Evolutionary conservation across 768 basidiomycete species (phyloP).

Genomic region (Trametes meyenii): DNA sequence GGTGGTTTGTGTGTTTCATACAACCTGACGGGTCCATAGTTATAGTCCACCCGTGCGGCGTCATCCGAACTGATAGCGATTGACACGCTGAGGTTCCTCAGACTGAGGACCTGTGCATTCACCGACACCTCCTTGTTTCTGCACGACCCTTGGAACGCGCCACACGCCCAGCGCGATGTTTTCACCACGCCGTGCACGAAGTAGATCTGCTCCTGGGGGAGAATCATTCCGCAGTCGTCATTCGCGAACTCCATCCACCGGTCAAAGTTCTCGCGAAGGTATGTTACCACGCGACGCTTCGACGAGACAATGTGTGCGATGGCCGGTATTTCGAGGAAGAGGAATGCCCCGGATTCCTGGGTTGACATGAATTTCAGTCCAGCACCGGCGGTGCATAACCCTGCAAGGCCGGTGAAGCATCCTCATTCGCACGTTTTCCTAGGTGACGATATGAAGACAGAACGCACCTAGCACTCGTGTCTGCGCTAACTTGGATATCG

Average conservation of each 20-base stretch:
- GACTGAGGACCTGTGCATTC: not conserved
- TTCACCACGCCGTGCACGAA: constrained; percentile 20
- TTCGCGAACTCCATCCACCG: constrained; percentile 16
- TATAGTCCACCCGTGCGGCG: not conserved
- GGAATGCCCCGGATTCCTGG: constrained; percentile 7
- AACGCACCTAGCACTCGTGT: not conserved
- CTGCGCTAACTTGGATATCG: not conserved
- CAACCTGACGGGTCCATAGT: not conserved
- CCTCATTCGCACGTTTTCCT: not conserved
- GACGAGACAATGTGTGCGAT: not conserved
- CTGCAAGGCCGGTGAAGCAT: not conserved
- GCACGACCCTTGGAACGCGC: not conserved
- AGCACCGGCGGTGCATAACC: not conserved
- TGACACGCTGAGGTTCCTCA: not conserved
- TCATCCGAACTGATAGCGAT: not conserved
- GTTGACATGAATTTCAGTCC: constrained; percentile 3
- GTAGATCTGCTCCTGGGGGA: not conserved
- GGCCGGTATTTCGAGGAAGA: constrained; percentile 3
- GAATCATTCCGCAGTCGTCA: constrained; percentile 7
- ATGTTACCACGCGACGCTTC: constrained; percentile 16
- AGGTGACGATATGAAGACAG: not conserved
- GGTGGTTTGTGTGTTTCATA: not conserved
- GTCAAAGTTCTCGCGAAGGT: constrained; percentile 16
- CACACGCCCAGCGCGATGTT: constrained; percentile 7
- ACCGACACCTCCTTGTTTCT: not conserved